These are phyloP conservation scores for Huntiella decipiens DNA, from an alignment of 2,329 filamentous ascomycete species.

Conservation along the genomic window DNA sequence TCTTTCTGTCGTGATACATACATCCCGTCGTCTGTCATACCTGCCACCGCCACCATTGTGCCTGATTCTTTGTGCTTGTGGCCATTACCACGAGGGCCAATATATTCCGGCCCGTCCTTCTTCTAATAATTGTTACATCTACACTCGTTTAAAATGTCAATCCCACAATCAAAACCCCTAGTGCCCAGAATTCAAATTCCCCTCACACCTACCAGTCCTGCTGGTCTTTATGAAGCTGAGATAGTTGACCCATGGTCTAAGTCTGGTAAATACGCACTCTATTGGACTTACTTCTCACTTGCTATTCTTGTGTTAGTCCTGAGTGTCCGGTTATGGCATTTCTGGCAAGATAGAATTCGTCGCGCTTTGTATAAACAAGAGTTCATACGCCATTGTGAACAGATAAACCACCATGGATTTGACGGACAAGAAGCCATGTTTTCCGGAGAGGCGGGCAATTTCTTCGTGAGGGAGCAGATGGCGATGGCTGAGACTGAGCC, in stretches of 20 bases:
- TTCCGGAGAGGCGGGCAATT: too few species aligned
- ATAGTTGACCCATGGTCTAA: slow-evolving; percentile 61
- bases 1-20: too few species aligned
- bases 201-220: slow-evolving; percentile 37
- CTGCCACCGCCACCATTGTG: too few species aligned
- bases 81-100: too few species aligned
- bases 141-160: too few species aligned
- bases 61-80: too few species aligned
- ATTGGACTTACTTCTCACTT: slow-evolving; percentile 76
- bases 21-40: too few species aligned
- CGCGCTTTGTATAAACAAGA: slow-evolving; percentile 77
- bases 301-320: slow-evolving; percentile 49
- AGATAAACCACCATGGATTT: slow-evolving; percentile 30
- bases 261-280: slow-evolving; percentile 69
- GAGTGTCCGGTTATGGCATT: slow-evolving; percentile 60
- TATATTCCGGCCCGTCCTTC: too few species aligned
- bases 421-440: slow-evolving; percentile 24
- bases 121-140: too few species aligned
- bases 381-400: slow-evolving; percentile 44
- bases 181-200: slow-evolving; percentile 40
- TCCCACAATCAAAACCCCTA: too few species aligned
- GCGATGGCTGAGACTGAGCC: too few species aligned
- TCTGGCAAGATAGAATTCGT: slow-evolving; percentile 84
- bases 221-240: slow-evolving; percentile 41
- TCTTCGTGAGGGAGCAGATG: too few species aligned